These are phyloP conservation scores for Coemansia reversa DNA, from an alignment of 192 early-diverging fungal genomes.

Conservation along the genomic window DNA sequence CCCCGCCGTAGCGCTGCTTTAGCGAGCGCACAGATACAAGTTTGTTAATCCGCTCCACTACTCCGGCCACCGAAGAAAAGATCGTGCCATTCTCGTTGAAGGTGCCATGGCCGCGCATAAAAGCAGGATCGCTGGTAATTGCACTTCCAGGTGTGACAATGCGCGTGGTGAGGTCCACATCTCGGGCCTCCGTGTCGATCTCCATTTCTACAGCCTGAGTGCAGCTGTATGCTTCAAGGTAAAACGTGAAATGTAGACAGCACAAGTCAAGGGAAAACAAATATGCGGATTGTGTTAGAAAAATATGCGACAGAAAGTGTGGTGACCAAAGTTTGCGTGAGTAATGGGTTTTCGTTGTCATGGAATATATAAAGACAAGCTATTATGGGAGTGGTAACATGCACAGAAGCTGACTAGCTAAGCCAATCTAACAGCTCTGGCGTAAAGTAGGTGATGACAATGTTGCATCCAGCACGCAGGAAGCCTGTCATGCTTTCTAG, in stretches of 20 bases:
- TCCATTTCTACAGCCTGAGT: slow-evolving; percentile 22
- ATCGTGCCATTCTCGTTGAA: slow-evolving; percentile 70
- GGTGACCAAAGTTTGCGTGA: not conserved
- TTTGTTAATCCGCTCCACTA: slow-evolving; percentile 93
- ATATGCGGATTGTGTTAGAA: not conserved
- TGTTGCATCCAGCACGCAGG: slow-evolving; percentile 84
- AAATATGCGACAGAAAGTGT: not conserved
- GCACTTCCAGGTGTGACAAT: slow-evolving; percentile 49
- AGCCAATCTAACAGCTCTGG: slow-evolving; percentile 92
- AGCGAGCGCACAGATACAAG: slow-evolving; percentile 87
- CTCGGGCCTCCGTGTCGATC: slow-evolving; percentile 23
- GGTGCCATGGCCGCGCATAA: slow-evolving; percentile 80
- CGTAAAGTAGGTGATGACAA: slow-evolving; percentile 96
- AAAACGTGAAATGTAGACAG: not conserved
- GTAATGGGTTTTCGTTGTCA: not conserved
- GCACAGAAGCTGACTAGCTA: slow-evolving; percentile 31
- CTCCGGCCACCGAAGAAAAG: slow-evolving; percentile 85
- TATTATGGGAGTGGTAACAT: not conserved
- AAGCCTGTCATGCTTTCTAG: slow-evolving; percentile 81
- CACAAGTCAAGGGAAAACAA: not conserved
- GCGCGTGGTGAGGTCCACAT: slow-evolving; percentile 22
- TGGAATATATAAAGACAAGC: slow-evolving; percentile 1
- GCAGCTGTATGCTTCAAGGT: not conserved
- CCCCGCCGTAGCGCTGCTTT: slow-evolving; percentile 84
- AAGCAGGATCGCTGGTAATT: slow-evolving; percentile 44